These are phyloP conservation scores for Chimonanthus salicifolius DNA, from an alignment of 164 flowering plant species.

Conservation along the genomic window DNA sequence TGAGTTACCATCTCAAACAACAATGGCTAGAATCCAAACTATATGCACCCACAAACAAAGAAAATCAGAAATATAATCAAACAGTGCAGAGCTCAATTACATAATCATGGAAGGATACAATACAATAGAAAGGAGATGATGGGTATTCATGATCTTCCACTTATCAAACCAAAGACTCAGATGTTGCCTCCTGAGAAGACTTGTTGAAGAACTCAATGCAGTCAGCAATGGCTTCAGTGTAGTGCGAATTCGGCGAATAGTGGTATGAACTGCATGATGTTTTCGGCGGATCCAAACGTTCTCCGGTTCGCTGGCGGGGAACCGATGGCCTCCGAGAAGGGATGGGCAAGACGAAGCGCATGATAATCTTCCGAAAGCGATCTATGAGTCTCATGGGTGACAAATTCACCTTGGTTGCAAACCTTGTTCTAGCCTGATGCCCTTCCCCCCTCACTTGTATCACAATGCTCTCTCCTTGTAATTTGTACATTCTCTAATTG, in stretches of 20 bases:
- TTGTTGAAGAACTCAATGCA: conserved; percentile 53
- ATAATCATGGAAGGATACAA: background rate
- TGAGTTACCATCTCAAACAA: too few relatives aligned
- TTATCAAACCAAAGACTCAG: conserved; percentile 22
- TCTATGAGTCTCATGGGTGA: conserved; percentile 63
- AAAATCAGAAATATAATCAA: background rate
- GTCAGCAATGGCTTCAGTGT: conserved; percentile 46
- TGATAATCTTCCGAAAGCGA: conserved; percentile 54
- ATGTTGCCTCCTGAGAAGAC: conserved; percentile 28
- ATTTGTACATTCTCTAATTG: conserved; percentile 20
- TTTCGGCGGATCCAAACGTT: conserved; percentile 59
- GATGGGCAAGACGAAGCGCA: conserved; percentile 48
- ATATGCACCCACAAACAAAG: background rate
- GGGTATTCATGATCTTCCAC: background rate
- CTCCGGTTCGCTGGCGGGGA: conserved; percentile 17
- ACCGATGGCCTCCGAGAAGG: conserved; percentile 18
- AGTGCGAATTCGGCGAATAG: conserved; percentile 37
- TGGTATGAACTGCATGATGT: conserved; percentile 40
- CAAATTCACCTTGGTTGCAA: conserved; percentile 23
- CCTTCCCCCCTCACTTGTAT: conserved; percentile 29
- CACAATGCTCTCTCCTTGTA: conserved; percentile 36
- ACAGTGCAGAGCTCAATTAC: background rate
- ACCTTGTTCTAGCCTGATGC: background rate
- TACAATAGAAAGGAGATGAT: background rate
- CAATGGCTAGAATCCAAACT: background rate